Percentiles rank a stretch among this genome's conserved stretches.
Conservation (phyloP, 768 basidiomycete genomes). For the Naematelia aurantialba region DNA sequence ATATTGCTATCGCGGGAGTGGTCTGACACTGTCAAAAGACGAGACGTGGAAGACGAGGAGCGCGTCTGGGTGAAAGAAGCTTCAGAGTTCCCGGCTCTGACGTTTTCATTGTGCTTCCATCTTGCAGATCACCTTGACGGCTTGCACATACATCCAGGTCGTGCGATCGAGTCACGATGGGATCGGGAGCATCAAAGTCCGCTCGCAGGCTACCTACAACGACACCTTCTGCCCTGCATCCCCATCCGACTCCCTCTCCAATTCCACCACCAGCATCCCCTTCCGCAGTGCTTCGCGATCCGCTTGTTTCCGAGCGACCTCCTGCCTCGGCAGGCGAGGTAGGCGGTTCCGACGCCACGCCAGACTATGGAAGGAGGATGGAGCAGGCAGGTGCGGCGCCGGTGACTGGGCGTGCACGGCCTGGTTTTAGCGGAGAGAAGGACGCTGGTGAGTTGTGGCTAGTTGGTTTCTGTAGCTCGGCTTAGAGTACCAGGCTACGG, state of each 20-base stretch:
- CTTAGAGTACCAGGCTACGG: no score
- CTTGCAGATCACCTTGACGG: not conserved
- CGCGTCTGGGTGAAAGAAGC: not conserved
- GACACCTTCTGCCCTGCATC: constrained; percentile 3
- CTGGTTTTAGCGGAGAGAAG: constrained; percentile 42
- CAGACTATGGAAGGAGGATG: constrained; percentile 17
- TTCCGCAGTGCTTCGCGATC: not conserved
- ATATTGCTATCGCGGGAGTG: not conserved
- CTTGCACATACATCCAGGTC: no score
- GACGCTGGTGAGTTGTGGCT: constrained; percentile 47
- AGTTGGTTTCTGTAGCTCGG: no score
- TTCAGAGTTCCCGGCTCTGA: no score
- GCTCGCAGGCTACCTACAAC: constrained; percentile 42
- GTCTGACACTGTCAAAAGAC: not conserved
- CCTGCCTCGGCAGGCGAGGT: constrained; percentile 4
- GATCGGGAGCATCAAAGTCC: constrained; percentile 41
- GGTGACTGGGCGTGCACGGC: constrained; percentile 3
- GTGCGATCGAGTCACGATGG: constrained; percentile 24
- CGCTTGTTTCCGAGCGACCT: not conserved
- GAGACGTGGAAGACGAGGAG: not conserved
- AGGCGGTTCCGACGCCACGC: constrained; percentile 14
- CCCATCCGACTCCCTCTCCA: not conserved
- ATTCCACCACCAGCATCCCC: not conserved
- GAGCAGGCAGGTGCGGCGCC: constrained; percentile 15
- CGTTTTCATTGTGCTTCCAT: not conserved